Evolutionary conservation across 352 stramenopile genomes (phyloP).

Genomic region (Phytopythium helicoides): DNA sequence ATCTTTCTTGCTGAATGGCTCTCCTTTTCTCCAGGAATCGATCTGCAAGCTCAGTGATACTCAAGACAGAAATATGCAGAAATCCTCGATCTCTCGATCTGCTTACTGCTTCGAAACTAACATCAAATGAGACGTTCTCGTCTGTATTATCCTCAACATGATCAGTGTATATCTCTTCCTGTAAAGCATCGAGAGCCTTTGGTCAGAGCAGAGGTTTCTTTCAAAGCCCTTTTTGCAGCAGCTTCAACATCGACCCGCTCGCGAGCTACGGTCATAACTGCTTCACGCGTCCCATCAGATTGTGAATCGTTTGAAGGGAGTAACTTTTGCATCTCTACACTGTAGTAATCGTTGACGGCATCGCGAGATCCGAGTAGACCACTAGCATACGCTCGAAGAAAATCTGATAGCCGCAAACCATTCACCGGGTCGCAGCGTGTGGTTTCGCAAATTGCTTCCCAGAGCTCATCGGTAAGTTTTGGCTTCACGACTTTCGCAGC

Average conservation of each 20-base stretch:
- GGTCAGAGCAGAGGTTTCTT: too few relatives aligned
- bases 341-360: conserved; percentile 43
- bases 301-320: conserved; percentile 25
- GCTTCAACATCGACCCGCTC: conserved; percentile 42
- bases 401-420: conserved; percentile 27
- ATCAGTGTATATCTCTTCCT: too few relatives aligned
- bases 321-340: conserved; percentile 50
- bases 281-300: conserved; percentile 23
- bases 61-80: too few relatives aligned
- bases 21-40: too few relatives aligned
- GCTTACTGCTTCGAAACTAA: too few relatives aligned
- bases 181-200: too few relatives aligned
- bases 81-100: too few relatives aligned
- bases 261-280: conserved; percentile 31
- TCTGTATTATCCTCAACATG: too few relatives aligned
- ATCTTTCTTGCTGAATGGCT: too few relatives aligned
- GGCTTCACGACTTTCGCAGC: conserved; percentile 27
- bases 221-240: neutral
- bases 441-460: conserved; percentile 33
- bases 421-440: neutral
- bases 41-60: too few relatives aligned
- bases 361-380: conserved; percentile 35
- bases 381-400: conserved; percentile 36
- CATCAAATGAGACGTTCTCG: conserved; percentile 11
- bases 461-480: conserved; percentile 40